phyloP scores from a whole-genome alignment of 768 basidiomycete genomes.

The Tricholoma hemisulphureum region DNA sequence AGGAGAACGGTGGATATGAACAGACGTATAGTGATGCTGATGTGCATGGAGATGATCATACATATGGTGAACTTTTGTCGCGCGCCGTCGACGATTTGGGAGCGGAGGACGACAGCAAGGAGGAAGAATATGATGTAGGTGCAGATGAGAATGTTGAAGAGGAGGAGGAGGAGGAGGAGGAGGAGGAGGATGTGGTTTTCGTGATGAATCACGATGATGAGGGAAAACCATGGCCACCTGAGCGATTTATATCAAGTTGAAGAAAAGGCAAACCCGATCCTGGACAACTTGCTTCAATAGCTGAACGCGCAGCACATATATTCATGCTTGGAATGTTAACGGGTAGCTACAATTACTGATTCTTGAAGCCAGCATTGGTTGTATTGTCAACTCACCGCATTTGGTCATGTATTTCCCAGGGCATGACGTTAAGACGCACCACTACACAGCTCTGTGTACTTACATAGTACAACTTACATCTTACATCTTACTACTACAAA shows the following conservation, averaged over 20 bases:
- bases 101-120: background rate
- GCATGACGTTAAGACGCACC: too few relatives aligned
- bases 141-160: constrained; percentile 21
- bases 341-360: background rate
- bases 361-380: too few relatives aligned
- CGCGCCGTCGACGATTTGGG: background rate
- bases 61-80: background rate
- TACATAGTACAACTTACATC: background rate
- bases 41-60: background rate
- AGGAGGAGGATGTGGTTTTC: constrained; percentile 77
- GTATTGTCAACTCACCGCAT: too few relatives aligned
- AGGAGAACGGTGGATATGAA: constrained; percentile 2
- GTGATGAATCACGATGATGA: constrained; percentile 47
- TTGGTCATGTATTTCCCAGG: too few relatives aligned
- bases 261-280: constrained; percentile 15
- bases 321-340: background rate
- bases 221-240: constrained; percentile 32
- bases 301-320: background rate
- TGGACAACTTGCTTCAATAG: constrained; percentile 2
- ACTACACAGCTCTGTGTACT: background rate
- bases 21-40: background rate
- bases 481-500: constrained; percentile 13
- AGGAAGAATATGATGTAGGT: constrained; percentile 5
- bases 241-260: constrained; percentile 17
- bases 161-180: constrained; percentile 50